Base-by-base conservation (phyloP, 345 rosid species). In the Citrus trifoliata region DNA sequence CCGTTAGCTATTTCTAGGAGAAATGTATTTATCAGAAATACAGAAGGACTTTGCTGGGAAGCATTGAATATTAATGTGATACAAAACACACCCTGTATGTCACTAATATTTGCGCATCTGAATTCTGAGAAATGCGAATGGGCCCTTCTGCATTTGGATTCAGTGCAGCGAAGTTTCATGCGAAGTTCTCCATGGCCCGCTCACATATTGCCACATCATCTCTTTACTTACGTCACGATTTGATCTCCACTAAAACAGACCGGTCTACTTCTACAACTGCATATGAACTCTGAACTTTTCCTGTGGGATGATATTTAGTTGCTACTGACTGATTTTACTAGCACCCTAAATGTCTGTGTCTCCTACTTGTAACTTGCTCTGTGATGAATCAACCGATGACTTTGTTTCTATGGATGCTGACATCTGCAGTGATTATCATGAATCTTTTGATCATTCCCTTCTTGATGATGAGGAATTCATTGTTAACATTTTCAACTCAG, bases 81-180 rank as follows among this genome's bases (percentile, higher is more conserved):
- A 48, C 66, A 66, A 59, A 33, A 70, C 76, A 59, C n/a, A 67
- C 5, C 76, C 58, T 5, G 56, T 12, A 42, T 3, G 32, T 19
- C 2, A 71, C 46, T 30, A 5, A 32, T 32, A 42, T 18, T 58
- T 4, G 32, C 48, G 2, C n/a, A 0, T 30, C n/a, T 1, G 33
- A 32, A 32, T 32, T 32, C 33, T 32, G 33, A 27, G 19, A 56
- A 46, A 12, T 62, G 40, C 42, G 59, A 9, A 28, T 48, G 12
- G 73, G 82, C 42, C 70, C 85, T 77, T 37, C 77, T 5, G 1
- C 8, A 25, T 40, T 77, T 78, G 72, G 79, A 67, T 64, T 63
- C 68, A 56, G 75, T 48, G 12, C 40, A 32, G 74, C 76, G 87
- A 82, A 85, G 83, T 66, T 85, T 85, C 87, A 37, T 82, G 59